phyloP scores from a whole-genome alignment of 495 filamentous ascomycete species.

The Jackrogersella multiformis region DNA sequence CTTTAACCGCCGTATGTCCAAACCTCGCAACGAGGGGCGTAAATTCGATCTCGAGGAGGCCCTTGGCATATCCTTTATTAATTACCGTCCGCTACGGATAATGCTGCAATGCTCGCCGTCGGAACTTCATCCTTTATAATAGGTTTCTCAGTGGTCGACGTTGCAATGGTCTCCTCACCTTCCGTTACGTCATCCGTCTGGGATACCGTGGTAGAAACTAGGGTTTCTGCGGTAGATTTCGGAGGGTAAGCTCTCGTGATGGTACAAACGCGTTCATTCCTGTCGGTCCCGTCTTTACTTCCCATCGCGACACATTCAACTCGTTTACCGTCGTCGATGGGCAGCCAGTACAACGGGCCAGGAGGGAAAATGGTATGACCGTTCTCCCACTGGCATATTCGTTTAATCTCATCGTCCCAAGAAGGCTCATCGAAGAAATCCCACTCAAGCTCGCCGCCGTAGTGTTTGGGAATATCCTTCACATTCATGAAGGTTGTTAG shows the following conservation, averaged over 20 bases:
- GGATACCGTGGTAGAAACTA: constrained; percentile 23
- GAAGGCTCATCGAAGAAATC: constrained; percentile 77
- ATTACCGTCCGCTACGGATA: constrained; percentile 21
- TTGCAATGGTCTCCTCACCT: constrained; percentile 23
- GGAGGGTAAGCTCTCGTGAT: constrained; percentile 51
- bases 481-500: constrained; percentile 83
- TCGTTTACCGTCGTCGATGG: constrained; percentile 50
- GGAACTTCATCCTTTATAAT: constrained; percentile 31
- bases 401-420: constrained; percentile 57
- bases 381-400: constrained; percentile 53
- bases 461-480: constrained; percentile 80
- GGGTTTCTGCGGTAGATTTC: constrained; percentile 22
- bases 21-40: neutral
- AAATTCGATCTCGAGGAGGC: neutral
- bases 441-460: constrained; percentile 85
- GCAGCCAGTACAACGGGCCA: constrained; percentile 61
- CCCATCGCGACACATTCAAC: constrained; percentile 60
- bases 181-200: constrained; percentile 34
- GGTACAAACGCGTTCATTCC: constrained; percentile 54
- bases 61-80: neutral
- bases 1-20: neutral
- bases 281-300: constrained; percentile 46
- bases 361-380: constrained; percentile 56
- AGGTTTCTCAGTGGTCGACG: constrained; percentile 19
- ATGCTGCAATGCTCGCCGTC: constrained; percentile 24